These are phyloP conservation scores for Picea abies DNA, from an alignment of 83 land plant species.

Conservation along the genomic window DNA sequence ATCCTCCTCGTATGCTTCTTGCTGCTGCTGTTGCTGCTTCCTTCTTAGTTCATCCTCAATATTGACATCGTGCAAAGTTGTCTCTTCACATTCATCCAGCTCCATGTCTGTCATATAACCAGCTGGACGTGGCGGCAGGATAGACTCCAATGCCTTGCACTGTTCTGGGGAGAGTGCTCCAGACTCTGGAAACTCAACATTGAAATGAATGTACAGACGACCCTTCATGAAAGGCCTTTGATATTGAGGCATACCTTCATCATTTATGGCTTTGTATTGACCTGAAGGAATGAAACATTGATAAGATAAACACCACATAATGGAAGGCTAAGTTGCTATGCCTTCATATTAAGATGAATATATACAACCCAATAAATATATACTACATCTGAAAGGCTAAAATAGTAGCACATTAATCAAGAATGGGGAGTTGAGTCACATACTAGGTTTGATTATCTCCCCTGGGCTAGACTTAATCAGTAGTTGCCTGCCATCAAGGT, in stretches of 20 bases:
- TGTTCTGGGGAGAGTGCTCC: conserved; percentile 53
- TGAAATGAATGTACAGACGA: conserved; percentile 77
- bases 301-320: not conserved
- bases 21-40: conserved; percentile 18
- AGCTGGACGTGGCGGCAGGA: conserved; percentile 55
- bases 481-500: conserved; percentile 71
- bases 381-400: not conserved
- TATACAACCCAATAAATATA: too few species aligned
- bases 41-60: conserved; percentile 25
- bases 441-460: conserved; percentile 84
- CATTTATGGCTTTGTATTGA: conserved; percentile 83
- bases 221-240: conserved; percentile 89
- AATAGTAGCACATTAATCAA: not conserved
- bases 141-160: conserved; percentile 61
- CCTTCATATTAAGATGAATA: not conserved
- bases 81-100: conserved; percentile 27
- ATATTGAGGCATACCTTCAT: conserved; percentile 85
- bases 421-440: not conserved
- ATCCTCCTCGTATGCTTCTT: conserved; percentile 28
- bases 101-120: conserved; percentile 28
- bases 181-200: conserved; percentile 77
- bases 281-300: conserved; percentile 24
- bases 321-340: not conserved
- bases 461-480: conserved; percentile 75
- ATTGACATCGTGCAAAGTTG: conserved; percentile 23